A percentile compares a stretch with the other conserved stretches of the same genome.
Evolutionary conservation across 2,329 filamentous ascomycete species (phyloP).

Genomic region (Trichoderma harzianum): DNA sequence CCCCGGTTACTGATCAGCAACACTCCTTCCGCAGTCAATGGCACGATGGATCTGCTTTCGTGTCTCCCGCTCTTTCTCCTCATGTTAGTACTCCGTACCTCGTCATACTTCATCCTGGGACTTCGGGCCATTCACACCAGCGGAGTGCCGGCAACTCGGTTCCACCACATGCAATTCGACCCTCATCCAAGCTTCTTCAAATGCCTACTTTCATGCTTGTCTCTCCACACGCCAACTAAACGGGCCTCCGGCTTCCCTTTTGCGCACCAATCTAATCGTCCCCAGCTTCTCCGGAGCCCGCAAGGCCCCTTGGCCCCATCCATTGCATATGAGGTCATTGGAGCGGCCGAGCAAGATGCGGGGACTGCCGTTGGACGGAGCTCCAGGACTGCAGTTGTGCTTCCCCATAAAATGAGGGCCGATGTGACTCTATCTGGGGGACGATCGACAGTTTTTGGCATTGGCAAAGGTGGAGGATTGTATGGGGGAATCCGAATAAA

Average conservation of each 20-base stretch:
- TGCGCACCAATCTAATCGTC: slow-evolving; percentile 9
- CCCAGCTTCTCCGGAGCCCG: slow-evolving; percentile 1
- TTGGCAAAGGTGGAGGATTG: not conserved
- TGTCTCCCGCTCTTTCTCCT: not conserved
- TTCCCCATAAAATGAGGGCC: slow-evolving; percentile 11
- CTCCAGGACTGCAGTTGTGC: not conserved
- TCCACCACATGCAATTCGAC: not conserved
- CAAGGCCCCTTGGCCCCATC: not conserved
- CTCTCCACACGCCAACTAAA: slow-evolving; percentile 1
- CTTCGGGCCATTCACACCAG: not conserved
- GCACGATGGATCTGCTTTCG: not conserved
- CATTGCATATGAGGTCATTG: slow-evolving; percentile 6
- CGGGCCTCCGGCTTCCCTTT: not conserved
- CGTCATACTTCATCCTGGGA: not conserved
- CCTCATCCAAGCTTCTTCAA: slow-evolving; percentile 10
- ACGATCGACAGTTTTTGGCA: slow-evolving; percentile 6
- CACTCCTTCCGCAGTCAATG: slow-evolving; percentile 14
- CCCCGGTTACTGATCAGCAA: not conserved
- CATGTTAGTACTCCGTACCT: not conserved
- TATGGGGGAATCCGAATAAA: slow-evolving; percentile 5
- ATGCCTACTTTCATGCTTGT: slow-evolving; percentile 13
- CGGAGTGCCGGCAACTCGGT: not conserved
- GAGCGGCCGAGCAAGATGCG: slow-evolving; percentile 9
- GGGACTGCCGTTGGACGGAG: slow-evolving; percentile 2
- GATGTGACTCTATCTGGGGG: slow-evolving; percentile 6